Percentiles rank a stretch among this genome's conserved stretches.
These are phyloP conservation scores for Candida insectalens DNA, from an alignment of 805 yeast genomes.

Conservation along the genomic window DNA sequence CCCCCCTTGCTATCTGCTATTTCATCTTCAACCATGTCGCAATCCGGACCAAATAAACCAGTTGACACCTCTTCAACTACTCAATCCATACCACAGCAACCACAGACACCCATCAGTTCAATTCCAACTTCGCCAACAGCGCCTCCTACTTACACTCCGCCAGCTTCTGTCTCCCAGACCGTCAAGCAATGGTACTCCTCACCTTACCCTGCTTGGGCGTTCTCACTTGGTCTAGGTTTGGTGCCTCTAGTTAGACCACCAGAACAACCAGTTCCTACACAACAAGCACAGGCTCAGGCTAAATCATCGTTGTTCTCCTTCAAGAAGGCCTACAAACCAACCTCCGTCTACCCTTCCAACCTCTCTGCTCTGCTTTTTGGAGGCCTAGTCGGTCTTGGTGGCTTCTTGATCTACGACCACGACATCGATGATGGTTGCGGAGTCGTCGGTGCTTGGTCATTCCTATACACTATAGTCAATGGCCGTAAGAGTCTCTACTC, in stretches of 20 bases:
- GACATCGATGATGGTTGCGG: constrained; percentile 77
- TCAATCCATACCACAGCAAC: too few relatives aligned
- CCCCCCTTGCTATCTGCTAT: too few relatives aligned
- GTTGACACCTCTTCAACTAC: too few relatives aligned
- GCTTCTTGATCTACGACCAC: constrained; percentile 67
- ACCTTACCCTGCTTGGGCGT: constrained; percentile 38
- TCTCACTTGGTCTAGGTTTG: constrained; percentile 26
- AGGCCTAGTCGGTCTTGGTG: constrained; percentile 52
- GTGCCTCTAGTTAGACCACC: constrained; percentile 17
- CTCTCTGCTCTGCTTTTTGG: constrained; percentile 40
- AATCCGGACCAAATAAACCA: too few relatives aligned
- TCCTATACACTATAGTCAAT: constrained; percentile 63
- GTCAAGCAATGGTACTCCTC: too few relatives aligned
- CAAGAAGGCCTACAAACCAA: constrained; percentile 2
- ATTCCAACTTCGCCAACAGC: too few relatives aligned
- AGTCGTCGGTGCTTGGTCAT: constrained; percentile 71
- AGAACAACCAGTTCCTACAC: constrained; percentile 6
- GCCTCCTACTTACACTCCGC: too few relatives aligned
- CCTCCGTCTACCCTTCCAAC: constrained; percentile 19
- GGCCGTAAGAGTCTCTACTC: constrained; percentile 48
- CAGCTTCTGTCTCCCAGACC: too few relatives aligned
- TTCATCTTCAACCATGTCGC: too few relatives aligned
- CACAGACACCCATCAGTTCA: too few relatives aligned
- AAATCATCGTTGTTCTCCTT: not conserved
- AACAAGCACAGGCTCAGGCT: not conserved